phyloP scores from a whole-genome alignment of 768 basidiomycete species.

The Crucibulum laeve region DNA sequence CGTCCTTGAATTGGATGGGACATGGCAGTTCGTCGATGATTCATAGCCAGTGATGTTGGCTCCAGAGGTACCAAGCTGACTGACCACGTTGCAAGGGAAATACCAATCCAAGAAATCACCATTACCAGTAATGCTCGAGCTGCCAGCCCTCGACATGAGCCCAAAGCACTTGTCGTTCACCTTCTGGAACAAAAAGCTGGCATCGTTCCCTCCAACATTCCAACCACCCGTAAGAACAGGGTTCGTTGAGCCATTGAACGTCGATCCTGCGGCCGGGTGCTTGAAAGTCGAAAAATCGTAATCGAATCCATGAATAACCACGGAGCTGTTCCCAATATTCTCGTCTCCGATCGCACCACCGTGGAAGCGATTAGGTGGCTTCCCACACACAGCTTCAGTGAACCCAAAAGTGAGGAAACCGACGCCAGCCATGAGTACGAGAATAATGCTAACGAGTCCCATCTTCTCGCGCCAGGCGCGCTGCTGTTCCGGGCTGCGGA shows the following conservation, averaged over 20 bases:
- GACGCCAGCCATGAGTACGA: slow-evolving; percentile 84
- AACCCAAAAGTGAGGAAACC: slow-evolving; percentile 99
- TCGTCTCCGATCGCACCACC: slow-evolving; percentile 71
- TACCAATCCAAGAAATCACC: slow-evolving; percentile 82
- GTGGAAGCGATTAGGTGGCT: slow-evolving; percentile 77
- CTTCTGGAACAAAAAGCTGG: slow-evolving; percentile 93
- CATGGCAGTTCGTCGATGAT: slow-evolving; percentile 67
- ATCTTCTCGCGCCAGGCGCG: slow-evolving; percentile 99
- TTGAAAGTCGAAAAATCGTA: slow-evolving; percentile 88
- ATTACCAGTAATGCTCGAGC: slow-evolving; percentile 65
- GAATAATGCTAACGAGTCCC: slow-evolving; percentile 81
- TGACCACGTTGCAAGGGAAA: slow-evolving; percentile 93
- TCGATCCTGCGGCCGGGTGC: slow-evolving; percentile 65
- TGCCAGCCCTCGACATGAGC: slow-evolving; percentile 66
- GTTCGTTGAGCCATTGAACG: slow-evolving; percentile 78
- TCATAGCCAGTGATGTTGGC: slow-evolving; percentile 73
- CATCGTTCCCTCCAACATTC: slow-evolving; percentile 82
- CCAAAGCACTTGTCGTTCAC: slow-evolving; percentile 80
- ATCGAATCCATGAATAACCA: slow-evolving; percentile 92
- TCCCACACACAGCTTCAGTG: slow-evolving; percentile 90
- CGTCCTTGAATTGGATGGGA: slow-evolving; percentile 44
- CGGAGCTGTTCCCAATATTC: slow-evolving; percentile 68
- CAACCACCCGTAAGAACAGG: slow-evolving; percentile 77
- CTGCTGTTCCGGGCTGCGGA: slow-evolving; percentile 87
- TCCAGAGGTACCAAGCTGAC: slow-evolving; percentile 59